phyloP scores from a whole-genome alignment of 1,139 yeast species.

The Hansenula sp. region DNA sequence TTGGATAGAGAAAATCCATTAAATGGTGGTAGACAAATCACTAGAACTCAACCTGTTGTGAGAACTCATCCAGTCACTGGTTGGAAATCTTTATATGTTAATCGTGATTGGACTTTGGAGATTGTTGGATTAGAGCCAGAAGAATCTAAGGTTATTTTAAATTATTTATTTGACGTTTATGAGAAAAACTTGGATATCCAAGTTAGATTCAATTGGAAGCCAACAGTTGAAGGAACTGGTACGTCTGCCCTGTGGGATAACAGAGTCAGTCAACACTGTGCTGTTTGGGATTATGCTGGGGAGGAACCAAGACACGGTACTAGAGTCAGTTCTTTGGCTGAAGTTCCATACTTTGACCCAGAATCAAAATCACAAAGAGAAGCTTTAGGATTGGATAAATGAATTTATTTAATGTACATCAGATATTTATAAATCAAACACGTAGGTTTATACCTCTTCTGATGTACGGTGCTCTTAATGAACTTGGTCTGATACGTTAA shows the following conservation, averaged over 20 bases:
- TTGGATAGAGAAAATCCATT: slow-evolving; percentile 38
- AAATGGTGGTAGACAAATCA: slow-evolving; percentile 34
- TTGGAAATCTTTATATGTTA: slow-evolving; percentile 45
- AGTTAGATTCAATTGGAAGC: slow-evolving; percentile 11
- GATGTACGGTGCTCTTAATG: no score
- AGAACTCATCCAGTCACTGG: slow-evolving; percentile 55
- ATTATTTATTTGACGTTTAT: slow-evolving; percentile 6
- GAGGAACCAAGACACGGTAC: slow-evolving; percentile 16
- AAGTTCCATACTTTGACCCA: slow-evolving; percentile 9
- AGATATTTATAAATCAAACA: no score
- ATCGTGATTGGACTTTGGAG: slow-evolving; percentile 34
- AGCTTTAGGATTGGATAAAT: slow-evolving; percentile 28
- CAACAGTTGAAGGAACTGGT: slow-evolving; percentile 3
- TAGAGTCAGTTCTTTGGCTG: slow-evolving; percentile 10
- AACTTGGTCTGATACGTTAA: no score
- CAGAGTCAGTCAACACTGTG: slow-evolving; percentile 10
- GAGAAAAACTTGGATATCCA: slow-evolving; percentile 12
- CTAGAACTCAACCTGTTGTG: slow-evolving; percentile 39
- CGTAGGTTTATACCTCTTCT: no score
- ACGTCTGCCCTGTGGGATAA: slow-evolving; percentile 13
- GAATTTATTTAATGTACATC: no score
- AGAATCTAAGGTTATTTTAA: slow-evolving; percentile 8
- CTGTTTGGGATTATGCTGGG: slow-evolving; percentile 17
- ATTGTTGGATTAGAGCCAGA: slow-evolving; percentile 10
- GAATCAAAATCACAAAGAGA: slow-evolving; percentile 12